These are phyloP conservation scores for Arthrocladium fulminans DNA, from an alignment of 2,329 filamentous ascomycete species.

Conservation along the genomic window DNA sequence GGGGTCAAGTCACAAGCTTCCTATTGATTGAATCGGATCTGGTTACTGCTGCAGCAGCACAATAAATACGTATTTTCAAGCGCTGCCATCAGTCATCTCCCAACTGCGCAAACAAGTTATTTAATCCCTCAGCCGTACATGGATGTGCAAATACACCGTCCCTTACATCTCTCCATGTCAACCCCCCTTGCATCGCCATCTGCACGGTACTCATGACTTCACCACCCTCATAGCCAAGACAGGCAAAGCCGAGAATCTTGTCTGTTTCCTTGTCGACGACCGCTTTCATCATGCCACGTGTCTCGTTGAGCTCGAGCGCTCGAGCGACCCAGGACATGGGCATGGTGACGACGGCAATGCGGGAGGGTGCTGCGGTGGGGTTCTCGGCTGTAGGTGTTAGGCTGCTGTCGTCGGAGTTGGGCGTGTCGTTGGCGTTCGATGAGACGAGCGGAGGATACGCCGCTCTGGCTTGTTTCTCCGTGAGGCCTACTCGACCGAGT, in stretches of 20 bases:
- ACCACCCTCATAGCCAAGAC: constrained; percentile 44
- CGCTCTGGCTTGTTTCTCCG: constrained; percentile 32
- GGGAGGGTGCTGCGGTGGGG: constrained; percentile 5
- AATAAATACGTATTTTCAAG: background rate
- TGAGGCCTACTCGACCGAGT: constrained; percentile 44
- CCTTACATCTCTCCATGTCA: constrained; percentile 39
- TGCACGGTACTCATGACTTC: constrained; percentile 48
- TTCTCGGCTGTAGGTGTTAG: constrained; percentile 4
- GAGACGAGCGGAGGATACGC: background rate
- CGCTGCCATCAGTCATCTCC: background rate
- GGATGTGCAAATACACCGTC: constrained; percentile 45
- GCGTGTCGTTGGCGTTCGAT: background rate
- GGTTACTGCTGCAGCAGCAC: too few relatives aligned
- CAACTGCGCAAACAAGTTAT: constrained; percentile 34
- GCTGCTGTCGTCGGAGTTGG: too few relatives aligned
- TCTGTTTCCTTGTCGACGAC: constrained; percentile 41
- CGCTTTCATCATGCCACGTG: constrained; percentile 46
- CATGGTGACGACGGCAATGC: constrained; percentile 41
- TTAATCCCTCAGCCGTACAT: constrained; percentile 43
- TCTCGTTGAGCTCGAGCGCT: constrained; percentile 44
- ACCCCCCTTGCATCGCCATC: constrained; percentile 43
- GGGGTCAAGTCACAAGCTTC: too few relatives aligned
- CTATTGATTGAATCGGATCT: too few relatives aligned
- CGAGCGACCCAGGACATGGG: constrained; percentile 45
- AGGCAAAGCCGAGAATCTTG: constrained; percentile 46